Conservation (phyloP, 2,329 filamentous ascomycete genomes). For the Zasmidium cellare region DNA sequence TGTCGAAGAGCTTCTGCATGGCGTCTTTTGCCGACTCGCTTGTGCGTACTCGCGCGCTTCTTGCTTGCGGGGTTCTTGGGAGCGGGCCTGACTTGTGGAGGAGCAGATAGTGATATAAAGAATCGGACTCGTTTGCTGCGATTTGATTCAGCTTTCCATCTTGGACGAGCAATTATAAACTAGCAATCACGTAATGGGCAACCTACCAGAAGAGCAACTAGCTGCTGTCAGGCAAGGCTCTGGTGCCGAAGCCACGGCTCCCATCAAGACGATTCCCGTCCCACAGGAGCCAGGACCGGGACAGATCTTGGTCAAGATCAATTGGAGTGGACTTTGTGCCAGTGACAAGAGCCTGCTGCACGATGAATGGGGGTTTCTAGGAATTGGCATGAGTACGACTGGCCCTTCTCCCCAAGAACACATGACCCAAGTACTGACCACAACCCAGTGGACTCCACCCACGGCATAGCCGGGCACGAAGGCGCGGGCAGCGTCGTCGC, state of each 20-base stretch:
- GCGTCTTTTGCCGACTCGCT: background rate
- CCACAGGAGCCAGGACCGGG: conserved; percentile 32
- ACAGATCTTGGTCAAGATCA: conserved; percentile 39
- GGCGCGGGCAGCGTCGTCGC: conserved; percentile 33
- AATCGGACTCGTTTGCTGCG: background rate
- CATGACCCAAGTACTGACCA: background rate
- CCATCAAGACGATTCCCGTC: conserved; percentile 34
- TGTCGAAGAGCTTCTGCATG: background rate
- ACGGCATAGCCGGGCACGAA: conserved; percentile 34
- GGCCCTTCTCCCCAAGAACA: too few relatives aligned
- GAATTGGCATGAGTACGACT: conserved; percentile 30
- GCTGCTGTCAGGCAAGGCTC: conserved; percentile 38
- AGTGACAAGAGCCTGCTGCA: conserved; percentile 38
- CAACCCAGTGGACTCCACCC: conserved; percentile 14
- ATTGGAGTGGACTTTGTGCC: conserved; percentile 37
- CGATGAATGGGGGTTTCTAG: conserved; percentile 37
- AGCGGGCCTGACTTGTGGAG: background rate
- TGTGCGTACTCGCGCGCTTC: background rate
- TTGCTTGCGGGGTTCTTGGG: background rate
- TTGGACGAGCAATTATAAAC: too few relatives aligned
- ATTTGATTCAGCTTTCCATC: too few relatives aligned
- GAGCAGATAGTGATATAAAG: background rate
- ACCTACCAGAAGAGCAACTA: conserved; percentile 35
- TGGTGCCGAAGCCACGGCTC: conserved; percentile 30
- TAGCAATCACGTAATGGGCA: conserved; percentile 29